Conservation (phyloP, 2,329 filamentous ascomycete genomes). For the Sporothrix phasma region DNA sequence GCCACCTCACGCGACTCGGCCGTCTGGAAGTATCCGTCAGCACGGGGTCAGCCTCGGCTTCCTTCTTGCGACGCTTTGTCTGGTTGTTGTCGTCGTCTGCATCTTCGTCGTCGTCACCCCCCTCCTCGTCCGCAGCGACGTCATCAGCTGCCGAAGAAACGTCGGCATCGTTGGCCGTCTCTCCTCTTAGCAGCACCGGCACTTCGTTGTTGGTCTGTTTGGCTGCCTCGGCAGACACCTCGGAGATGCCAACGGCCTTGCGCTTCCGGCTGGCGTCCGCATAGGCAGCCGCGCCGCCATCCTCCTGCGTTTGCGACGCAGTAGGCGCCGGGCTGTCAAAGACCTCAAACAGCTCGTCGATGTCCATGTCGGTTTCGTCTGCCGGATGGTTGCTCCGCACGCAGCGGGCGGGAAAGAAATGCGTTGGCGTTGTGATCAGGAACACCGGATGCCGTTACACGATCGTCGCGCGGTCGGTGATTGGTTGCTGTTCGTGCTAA, state of each 20-base stretch:
- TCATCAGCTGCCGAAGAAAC: slow-evolving; percentile 21
- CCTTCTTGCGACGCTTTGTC: slow-evolving; percentile 53
- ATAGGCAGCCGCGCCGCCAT: slow-evolving; percentile 34
- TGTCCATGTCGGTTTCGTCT: slow-evolving; percentile 26
- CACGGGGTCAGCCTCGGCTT: slow-evolving; percentile 56
- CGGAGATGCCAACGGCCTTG: slow-evolving; percentile 60
- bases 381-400: not conserved
- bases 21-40: slow-evolving; percentile 93
- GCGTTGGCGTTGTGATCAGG: not conserved
- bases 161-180: slow-evolving; percentile 30
- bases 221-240: not conserved
- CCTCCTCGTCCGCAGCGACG: slow-evolving; percentile 29
- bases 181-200: slow-evolving; percentile 22
- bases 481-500: not conserved
- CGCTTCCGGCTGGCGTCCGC: slow-evolving; percentile 65
- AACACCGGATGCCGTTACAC: not conserved
- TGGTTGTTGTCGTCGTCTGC: slow-evolving; percentile 37
- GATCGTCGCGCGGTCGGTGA: not conserved
- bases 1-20: slow-evolving; percentile 87
- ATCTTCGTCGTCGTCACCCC: slow-evolving; percentile 31
- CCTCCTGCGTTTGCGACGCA: slow-evolving; percentile 21
- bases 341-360: slow-evolving; percentile 76
- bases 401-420: not conserved
- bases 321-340: slow-evolving; percentile 59
- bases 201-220: slow-evolving; percentile 13